Percentiles rank a stretch among this genome's conserved stretches.
Conservation (phyloP, 441 rosid species). For the Euphorbia celastroides region DNA sequence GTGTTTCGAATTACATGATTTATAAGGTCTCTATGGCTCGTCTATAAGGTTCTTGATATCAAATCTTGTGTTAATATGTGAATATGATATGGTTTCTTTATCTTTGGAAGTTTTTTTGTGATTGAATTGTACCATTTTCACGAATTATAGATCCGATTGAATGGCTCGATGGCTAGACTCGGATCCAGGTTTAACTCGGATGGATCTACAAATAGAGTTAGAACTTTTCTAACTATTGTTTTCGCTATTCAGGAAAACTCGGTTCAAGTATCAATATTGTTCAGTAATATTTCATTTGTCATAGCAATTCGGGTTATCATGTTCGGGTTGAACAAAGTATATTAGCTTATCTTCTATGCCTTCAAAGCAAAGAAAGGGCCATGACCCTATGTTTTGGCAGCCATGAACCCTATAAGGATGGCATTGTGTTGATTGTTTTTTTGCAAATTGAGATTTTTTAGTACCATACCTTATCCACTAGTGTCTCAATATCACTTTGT, state of each 20-base stretch:
- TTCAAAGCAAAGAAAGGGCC: too few species aligned
- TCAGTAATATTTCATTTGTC: too few species aligned
- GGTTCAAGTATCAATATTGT: too few species aligned
- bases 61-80: conserved; percentile 26
- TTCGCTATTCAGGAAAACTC: too few species aligned
- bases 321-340: too few species aligned
- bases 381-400: not conserved
- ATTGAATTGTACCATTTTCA: not conserved
- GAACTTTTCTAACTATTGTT: too few species aligned
- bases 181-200: too few species aligned
- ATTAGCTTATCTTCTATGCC: too few species aligned
- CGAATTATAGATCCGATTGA: not conserved
- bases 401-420: not conserved
- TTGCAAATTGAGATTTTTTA: not conserved
- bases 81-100: conserved; percentile 28
- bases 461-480: not conserved
- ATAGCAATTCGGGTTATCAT: too few species aligned
- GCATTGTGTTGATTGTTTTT: not conserved
- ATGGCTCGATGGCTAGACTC: not conserved
- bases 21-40: conserved; percentile 16
- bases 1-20: conserved; percentile 17
- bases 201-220: too few species aligned
- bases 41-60: conserved; percentile 13
- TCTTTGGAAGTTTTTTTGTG: conserved; percentile 3
- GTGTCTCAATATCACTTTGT: not conserved